Conservation (phyloP, 495 filamentous ascomycete species). For the Penicillium parvum region DNA sequence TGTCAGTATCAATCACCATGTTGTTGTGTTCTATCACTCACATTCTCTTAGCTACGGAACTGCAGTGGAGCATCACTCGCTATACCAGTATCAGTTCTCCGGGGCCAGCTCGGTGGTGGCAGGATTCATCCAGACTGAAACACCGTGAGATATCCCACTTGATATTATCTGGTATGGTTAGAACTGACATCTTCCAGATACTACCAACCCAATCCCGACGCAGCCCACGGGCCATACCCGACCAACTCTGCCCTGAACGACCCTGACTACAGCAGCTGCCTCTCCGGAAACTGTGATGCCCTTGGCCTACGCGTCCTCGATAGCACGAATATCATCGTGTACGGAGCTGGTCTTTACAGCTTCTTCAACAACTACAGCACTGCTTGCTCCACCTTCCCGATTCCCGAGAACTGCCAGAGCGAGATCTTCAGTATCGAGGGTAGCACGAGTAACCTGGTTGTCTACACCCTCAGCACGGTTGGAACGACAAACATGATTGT, state of each 20-base stretch:
- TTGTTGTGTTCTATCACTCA: conserved; percentile 1
- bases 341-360: conserved; percentile 69
- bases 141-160: conserved; percentile 41
- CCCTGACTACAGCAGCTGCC: conserved; percentile 52
- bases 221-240: conserved; percentile 52
- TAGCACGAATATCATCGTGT: conserved; percentile 55
- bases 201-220: conserved; percentile 64
- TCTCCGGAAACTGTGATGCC: conserved; percentile 52
- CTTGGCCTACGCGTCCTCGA: conserved; percentile 64
- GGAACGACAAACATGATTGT: conserved; percentile 44
- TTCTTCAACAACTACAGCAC: conserved; percentile 64
- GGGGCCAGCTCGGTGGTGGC: conserved; percentile 66
- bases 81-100: conserved; percentile 79
- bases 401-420: conserved; percentile 54
- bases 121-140: conserved; percentile 80
- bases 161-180: background rate
- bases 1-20: conserved; percentile 31
- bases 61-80: conserved; percentile 66
- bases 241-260: conserved; percentile 46
- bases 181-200: conserved; percentile 20
- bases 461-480: conserved; percentile 51
- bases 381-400: conserved; percentile 42
- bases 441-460: conserved; percentile 23
- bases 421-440: conserved; percentile 56
- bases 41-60: conserved; percentile 54